These are phyloP conservation scores for Cubamyces lactineus DNA, from an alignment of 768 basidiomycete genomes.

Conservation along the genomic window DNA sequence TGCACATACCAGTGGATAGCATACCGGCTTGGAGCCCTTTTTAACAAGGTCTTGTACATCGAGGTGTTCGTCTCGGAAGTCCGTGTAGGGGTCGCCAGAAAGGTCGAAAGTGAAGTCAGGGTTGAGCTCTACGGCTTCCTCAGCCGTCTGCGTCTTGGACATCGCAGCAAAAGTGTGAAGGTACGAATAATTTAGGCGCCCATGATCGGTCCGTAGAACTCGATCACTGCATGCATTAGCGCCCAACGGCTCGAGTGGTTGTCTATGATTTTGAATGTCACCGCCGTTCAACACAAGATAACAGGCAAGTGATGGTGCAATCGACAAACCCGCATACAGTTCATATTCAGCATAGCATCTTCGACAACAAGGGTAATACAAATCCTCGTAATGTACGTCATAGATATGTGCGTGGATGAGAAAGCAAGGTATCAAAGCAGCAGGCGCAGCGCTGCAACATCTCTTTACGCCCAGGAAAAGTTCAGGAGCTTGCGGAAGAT, in stretches of 20 bases:
- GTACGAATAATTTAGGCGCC: slow-evolving; percentile 17
- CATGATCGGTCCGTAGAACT: slow-evolving; percentile 14
- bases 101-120: slow-evolving; percentile 85
- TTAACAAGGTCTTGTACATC: slow-evolving; percentile 61
- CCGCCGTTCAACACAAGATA: not conserved
- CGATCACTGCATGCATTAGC: not conserved
- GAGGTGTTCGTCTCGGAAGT: slow-evolving; percentile 48
- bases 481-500: slow-evolving; percentile 35
- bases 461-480: slow-evolving; percentile 26
- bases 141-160: slow-evolving; percentile 40
- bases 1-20: slow-evolving; percentile 31
- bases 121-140: slow-evolving; percentile 64
- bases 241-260: not conserved
- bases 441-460: slow-evolving; percentile 5
- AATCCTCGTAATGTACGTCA: slow-evolving; percentile 26
- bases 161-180: slow-evolving; percentile 18
- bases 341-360: slow-evolving; percentile 30
- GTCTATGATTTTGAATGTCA: not conserved
- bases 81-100: slow-evolving; percentile 67
- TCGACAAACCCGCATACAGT: slow-evolving; percentile 25
- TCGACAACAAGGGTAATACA: slow-evolving; percentile 27
- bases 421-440: slow-evolving; percentile 28
- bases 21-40: slow-evolving; percentile 64
- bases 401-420: slow-evolving; percentile 25
- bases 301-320: slow-evolving; percentile 7